phyloP scores from a whole-genome alignment of 1,139 yeast species.

The Pichia terricola region DNA sequence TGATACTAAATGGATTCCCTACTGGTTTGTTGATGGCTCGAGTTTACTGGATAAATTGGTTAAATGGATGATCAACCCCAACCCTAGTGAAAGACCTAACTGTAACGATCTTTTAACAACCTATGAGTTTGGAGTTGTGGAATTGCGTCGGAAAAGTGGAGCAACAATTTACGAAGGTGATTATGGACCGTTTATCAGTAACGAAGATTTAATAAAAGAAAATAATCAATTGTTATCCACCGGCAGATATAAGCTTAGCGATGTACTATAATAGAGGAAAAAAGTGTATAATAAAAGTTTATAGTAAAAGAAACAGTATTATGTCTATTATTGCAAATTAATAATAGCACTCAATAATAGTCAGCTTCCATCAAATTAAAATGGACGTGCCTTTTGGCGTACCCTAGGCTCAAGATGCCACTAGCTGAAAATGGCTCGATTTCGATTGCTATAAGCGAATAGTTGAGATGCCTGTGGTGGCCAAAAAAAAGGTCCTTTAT shows the following conservation, averaged over 20 bases:
- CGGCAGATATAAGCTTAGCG: conserved; percentile 4
- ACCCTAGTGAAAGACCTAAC: conserved; percentile 73
- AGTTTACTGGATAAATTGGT: conserved; percentile 73
- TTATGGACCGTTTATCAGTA: conserved; percentile 54
- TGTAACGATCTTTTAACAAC: conserved; percentile 59
- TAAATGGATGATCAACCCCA: conserved; percentile 82
- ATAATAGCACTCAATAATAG: no score
- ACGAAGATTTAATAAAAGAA: conserved; percentile 29
- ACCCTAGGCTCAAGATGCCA: no score
- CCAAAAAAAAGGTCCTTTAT: no score
- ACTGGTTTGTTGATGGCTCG: conserved; percentile 65
- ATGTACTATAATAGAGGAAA: no score
- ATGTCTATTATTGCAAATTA: no score
- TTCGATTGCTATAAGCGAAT: no score
- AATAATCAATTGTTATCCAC: not conserved
- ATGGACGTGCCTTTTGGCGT: no score
- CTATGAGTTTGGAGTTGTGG: conserved; percentile 72
- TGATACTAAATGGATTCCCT: conserved; percentile 62
- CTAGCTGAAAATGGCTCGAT: no score
- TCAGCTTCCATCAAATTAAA: no score
- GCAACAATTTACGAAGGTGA: conserved; percentile 96
- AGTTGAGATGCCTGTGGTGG: no score
- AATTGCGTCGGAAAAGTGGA: conserved; percentile 79
- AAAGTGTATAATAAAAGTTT: no score
- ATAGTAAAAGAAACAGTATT: no score